Evolutionary conservation across 2,329 filamentous ascomycete genomes (phyloP), one percentile per base, ranked within the genome.

Genomic region (Beauveria bassiana): DNA sequence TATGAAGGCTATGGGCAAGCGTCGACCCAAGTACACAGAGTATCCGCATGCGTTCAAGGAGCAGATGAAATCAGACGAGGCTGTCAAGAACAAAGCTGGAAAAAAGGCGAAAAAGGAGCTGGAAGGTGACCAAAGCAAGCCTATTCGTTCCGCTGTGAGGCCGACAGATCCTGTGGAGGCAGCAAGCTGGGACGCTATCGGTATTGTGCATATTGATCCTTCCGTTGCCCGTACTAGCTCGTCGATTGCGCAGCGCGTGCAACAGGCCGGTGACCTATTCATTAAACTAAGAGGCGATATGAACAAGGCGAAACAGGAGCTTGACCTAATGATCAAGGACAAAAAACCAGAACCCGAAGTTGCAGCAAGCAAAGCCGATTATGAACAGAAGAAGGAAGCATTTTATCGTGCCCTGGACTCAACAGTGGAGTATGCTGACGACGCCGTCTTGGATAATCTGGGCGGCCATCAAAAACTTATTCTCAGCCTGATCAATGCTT

Each of bases 401-500:
- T 73, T 86, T 5, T 79, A 77, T 64, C 71, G 77, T 58, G 79
- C 81, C 2, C 73, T 86, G 52, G 78, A 85, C 64, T 77, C 81
- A 12, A 82, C 81, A 1, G 76, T 82, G 57, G 75, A 78, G 26
- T 79, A 79, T 70, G 83, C 82, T 14, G 81, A 85, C 68, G 76
- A 78, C 50, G 76, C 78, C 24, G 80, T 85, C 16, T 70, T 86
- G 45, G 80, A 83, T 66, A 85, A 85, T 60, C 73, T 86, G 42
- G 83, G 83, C 9, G 78, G 78, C 16, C 81, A 86, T 67, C 77
- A 80, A 54, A 85, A 83, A 66, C 72, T 86, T 59, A 78, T 86
- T 42, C 77, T 79, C 52, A 80, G 78, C 52, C 72, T 87, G 53
- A 79, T 81, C 55, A 81, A 81, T 62, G 76, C 77, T 12, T 72